Conservation (phyloP, 129 eudicot genomes). For the Tanacetum coccineum region DNA sequence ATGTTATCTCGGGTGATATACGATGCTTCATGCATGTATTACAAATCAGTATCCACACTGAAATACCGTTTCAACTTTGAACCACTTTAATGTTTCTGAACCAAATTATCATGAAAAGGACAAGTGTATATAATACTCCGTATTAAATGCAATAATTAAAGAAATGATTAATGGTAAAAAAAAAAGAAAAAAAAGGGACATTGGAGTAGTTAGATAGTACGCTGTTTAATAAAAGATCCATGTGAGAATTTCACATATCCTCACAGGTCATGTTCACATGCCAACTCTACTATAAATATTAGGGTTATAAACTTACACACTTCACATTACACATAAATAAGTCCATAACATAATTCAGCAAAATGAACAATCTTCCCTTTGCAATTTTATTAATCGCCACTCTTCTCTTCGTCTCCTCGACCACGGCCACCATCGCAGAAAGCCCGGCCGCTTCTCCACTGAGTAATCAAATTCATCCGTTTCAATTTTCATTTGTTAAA, state of each 20-base stretch:
- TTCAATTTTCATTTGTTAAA: no score
- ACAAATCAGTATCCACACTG: no score
- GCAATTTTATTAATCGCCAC: constrained; percentile 20
- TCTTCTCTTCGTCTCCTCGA: constrained; percentile 21
- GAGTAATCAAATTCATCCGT: not conserved
- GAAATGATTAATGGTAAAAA: not conserved
- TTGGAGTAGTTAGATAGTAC: not conserved
- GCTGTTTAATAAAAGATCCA: not conserved
- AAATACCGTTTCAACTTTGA: no score
- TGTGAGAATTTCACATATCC: not conserved
- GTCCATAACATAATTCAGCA: constrained; percentile 9
- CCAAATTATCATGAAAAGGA: not conserved
- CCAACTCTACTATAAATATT: constrained; percentile 19
- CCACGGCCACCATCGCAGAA: not conserved
- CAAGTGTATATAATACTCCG: not conserved
- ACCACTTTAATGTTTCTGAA: no score
- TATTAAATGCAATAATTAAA: not conserved
- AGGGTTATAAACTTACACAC: not conserved
- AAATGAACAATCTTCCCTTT: constrained; percentile 16
- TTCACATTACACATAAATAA: not conserved
- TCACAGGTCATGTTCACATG: constrained; percentile 6
- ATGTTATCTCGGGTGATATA: no score
- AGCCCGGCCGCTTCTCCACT: constrained; percentile 20
- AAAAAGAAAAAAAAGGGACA: no score
- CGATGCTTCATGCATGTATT: no score